Base-by-base conservation (phyloP, 441 rosid genomes). In the Brassica hybrid region DNA sequence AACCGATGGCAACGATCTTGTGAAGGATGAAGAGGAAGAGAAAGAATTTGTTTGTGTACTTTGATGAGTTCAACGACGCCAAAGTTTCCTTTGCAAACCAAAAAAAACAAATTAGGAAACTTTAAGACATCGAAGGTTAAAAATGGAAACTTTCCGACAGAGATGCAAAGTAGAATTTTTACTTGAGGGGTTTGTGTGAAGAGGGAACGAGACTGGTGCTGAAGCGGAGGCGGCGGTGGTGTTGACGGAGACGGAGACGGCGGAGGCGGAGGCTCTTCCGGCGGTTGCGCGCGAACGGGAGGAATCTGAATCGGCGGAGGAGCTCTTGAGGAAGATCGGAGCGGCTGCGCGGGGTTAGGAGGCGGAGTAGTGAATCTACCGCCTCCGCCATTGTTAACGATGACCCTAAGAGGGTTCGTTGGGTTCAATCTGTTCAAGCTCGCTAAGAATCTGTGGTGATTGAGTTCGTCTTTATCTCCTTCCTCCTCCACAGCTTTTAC, bases 401-500 rank as follows among this genome's bases (percentile, higher is more conserved):
- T 89, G 68, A 93, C 76, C 75, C 97, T 85, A 59, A 95, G 85
- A 74, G 99, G 98, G 79, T 93, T 95, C 50, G 94, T 89, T 19
- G 89, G 93, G 80, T 91, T 90, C 59, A 95, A 71, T 69, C 87
- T 89, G 48, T 83, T 94, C 86, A 94, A 60, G 90, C 88, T 86
- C 21, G 96, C 78, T n/a, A 66, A 54, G 9, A 76, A 75, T 27
- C 76, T 65, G 5, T 80, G 79, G 60, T 82, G 84, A 23, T 69
- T 67, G 23, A 71, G 63, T 54, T 71, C 80, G 18, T 75, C 73
- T 72, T 75, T 80, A 14, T 80, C 89, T 83, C 41, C 83, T 73
- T 87, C 92, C 74, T 72, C 65, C 2, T 36, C 41, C 2, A 1
- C 41, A 71, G 69, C 87, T 45, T 59, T 71, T 30, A 12, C 76